These are phyloP conservation scores for Phytophthora idaei DNA, from an alignment of 352 stramenopile genomes.

Conservation along the genomic window DNA sequence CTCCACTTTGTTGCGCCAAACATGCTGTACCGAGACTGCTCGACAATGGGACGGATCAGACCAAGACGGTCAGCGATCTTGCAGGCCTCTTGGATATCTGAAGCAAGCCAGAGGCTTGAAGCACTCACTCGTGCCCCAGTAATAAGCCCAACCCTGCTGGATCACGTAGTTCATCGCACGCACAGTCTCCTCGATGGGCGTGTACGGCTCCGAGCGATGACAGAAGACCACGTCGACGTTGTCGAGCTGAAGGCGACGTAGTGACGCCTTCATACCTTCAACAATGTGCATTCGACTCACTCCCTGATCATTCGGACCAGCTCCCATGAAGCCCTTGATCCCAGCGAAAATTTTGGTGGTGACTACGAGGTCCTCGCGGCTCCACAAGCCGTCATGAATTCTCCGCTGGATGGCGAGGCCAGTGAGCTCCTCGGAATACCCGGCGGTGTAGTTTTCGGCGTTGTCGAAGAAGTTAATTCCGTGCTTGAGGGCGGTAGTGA, in stretches of 20 bases:
- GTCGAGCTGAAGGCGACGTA: background rate
- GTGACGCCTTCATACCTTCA: background rate
- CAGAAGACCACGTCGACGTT: background rate
- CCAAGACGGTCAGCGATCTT: background rate
- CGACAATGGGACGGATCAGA: background rate
- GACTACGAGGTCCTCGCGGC: too few species aligned
- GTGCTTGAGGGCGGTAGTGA: too few species aligned
- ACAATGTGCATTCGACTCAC: background rate
- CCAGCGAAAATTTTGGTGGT: too few species aligned
- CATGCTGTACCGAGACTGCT: background rate
- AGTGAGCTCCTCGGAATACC: too few species aligned
- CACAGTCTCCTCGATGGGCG: background rate
- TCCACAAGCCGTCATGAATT: too few species aligned
- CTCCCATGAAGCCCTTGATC: too few species aligned
- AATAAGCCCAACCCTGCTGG: background rate
- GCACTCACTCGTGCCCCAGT: background rate
- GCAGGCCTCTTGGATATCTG: background rate
- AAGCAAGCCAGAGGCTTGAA: too few species aligned
- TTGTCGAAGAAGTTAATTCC: too few species aligned
- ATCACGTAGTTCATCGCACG: background rate
- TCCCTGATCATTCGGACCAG: too few species aligned
- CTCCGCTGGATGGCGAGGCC: too few species aligned
- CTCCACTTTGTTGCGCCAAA: background rate
- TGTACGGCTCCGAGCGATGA: background rate
- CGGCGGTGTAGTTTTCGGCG: too few species aligned